These are phyloP conservation scores for Selenicereus undatus DNA, from an alignment of 148 eudicot genomes.

Conservation along the genomic window DNA sequence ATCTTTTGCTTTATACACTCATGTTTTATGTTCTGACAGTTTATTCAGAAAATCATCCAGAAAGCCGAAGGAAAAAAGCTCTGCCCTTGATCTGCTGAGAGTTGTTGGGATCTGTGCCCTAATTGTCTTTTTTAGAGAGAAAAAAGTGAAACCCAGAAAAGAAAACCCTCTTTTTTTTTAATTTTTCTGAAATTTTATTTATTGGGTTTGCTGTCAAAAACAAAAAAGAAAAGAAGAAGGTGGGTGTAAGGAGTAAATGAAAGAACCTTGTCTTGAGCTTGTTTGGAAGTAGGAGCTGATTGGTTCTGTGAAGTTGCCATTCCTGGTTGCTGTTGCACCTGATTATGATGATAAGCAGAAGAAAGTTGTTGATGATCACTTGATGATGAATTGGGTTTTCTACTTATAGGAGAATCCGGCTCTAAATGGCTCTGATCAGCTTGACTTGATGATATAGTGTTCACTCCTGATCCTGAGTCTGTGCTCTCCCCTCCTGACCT, in stretches of 20 bases:
- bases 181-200: not conserved
- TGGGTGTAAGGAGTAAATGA: not conserved
- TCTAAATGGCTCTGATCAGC: slow-evolving; percentile 38
- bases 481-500: slow-evolving; percentile 66
- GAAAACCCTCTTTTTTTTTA: not conserved
- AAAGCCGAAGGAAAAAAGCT: slow-evolving; percentile 21
- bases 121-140: slow-evolving; percentile 21
- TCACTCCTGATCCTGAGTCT: slow-evolving; percentile 82
- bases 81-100: slow-evolving; percentile 34
- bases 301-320: slow-evolving; percentile 53
- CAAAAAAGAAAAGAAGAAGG: not conserved
- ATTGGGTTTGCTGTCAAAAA: not conserved
- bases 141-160: not conserved
- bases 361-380: slow-evolving; percentile 21
- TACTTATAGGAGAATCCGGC: slow-evolving; percentile 70
- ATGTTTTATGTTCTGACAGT: slow-evolving; percentile 34
- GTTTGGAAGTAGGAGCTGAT: slow-evolving; percentile 46
- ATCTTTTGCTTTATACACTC: slow-evolving; percentile 28
- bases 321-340: slow-evolving; percentile 30
- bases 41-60: slow-evolving; percentile 40
- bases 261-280: slow-evolving; percentile 55
- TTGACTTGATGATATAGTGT: slow-evolving; percentile 58
- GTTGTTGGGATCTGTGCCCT: slow-evolving; percentile 51
- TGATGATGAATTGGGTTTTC: slow-evolving; percentile 29
- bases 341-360: slow-evolving; percentile 13